Conservation (phyloP, 495 filamentous ascomycete species). For the Penicillium silybi region DNA sequence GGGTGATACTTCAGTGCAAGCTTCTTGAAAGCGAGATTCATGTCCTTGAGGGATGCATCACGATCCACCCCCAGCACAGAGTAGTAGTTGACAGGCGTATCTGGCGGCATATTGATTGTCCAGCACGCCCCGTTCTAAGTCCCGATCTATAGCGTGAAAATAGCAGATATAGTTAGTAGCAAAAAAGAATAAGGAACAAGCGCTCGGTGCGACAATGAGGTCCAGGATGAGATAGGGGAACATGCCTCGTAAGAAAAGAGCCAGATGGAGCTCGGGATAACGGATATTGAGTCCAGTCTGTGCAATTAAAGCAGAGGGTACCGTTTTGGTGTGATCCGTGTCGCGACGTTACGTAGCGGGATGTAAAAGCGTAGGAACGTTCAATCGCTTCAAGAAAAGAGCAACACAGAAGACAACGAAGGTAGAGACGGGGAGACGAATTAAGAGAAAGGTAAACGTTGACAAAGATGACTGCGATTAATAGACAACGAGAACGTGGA, state of each 20-base stretch:
- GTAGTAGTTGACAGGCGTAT: conserved; percentile 28
- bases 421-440: too few species aligned
- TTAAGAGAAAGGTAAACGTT: neutral
- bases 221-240: neutral
- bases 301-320: neutral
- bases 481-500: neutral
- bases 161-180: too few species aligned
- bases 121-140: neutral
- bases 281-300: neutral
- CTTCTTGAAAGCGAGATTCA: conserved; percentile 43
- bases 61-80: conserved; percentile 30
- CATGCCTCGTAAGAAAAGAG: neutral
- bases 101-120: conserved; percentile 5
- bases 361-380: neutral
- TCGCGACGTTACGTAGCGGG: neutral
- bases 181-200: neutral
- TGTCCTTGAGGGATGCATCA: conserved; percentile 34
- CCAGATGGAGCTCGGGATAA: neutral
- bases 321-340: neutral
- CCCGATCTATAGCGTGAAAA: neutral
- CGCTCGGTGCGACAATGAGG: neutral
- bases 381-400: neutral
- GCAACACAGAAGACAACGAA: neutral
- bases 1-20: conserved; percentile 57
- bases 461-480: neutral